Percentiles rank a stretch among this genome's conserved stretches.
Conservation (phyloP, 768 basidiomycete genomes). For the Leccinum pellstonianum region DNA sequence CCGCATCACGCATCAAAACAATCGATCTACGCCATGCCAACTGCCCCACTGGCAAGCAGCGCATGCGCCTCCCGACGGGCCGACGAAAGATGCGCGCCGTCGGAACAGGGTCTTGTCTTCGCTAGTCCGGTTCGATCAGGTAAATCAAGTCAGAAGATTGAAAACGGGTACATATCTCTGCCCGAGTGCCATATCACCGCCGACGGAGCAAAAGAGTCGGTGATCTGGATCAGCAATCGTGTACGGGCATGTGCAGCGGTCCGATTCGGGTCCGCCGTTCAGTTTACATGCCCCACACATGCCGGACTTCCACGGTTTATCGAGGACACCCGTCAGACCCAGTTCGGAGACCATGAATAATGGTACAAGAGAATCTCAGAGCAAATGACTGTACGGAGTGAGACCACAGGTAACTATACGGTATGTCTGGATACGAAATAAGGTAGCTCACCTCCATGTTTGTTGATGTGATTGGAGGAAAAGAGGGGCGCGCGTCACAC, state of each 20-base stretch:
- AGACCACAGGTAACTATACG: neutral
- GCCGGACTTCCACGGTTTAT: neutral
- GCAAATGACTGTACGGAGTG: neutral
- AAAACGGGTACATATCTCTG: neutral
- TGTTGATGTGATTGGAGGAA: neutral
- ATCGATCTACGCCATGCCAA: neutral
- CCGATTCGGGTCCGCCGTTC: no score
- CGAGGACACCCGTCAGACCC: neutral
- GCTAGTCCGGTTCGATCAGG: neutral
- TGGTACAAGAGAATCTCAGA: neutral
- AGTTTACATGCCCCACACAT: neutral
- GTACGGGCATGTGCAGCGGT: neutral
- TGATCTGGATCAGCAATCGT: neutral
- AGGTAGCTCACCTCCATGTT: neutral
- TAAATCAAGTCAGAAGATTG: neutral
- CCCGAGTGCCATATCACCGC: neutral
- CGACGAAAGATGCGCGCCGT: neutral
- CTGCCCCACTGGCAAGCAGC: neutral
- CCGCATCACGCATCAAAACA: neutral
- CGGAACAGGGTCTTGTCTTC: neutral
- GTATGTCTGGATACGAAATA: neutral
- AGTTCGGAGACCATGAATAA: neutral
- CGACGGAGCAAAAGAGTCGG: neutral
- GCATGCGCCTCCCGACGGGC: neutral
- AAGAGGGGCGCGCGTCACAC: no score